These are phyloP conservation scores for Mycena epipterygia DNA, from an alignment of 768 basidiomycete species.

Conservation along the genomic window DNA sequence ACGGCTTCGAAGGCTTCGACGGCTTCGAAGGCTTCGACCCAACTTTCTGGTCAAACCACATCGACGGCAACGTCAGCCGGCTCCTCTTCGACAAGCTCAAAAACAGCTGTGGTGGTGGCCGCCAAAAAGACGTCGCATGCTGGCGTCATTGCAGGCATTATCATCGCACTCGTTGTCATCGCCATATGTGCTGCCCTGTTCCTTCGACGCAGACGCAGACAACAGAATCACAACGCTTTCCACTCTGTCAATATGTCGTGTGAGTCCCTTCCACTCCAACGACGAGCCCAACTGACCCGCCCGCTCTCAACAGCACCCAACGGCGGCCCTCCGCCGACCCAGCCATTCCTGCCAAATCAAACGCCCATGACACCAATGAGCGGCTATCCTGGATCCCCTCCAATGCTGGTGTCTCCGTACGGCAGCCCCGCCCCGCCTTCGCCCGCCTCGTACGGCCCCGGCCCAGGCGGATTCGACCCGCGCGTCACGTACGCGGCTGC, in stretches of 20 bases:
- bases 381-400: constrained; percentile 4
- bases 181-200: background rate
- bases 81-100: background rate
- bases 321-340: constrained; percentile 2
- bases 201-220: constrained; percentile 16
- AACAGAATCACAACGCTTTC: background rate
- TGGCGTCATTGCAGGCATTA: constrained; percentile 17
- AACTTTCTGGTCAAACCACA: background rate
- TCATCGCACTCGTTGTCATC: constrained; percentile 14
- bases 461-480: constrained; percentile 14
- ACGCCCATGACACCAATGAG: constrained; percentile 25
- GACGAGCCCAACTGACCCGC: background rate
- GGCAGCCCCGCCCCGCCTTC: background rate
- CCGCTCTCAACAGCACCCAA: background rate
- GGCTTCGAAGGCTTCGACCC: no score
- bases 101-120: background rate
- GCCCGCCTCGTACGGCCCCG: background rate
- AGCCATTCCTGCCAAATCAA: constrained; percentile 24
- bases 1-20: background rate
- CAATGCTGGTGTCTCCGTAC: background rate
- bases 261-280: background rate
- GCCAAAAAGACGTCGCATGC: constrained; percentile 16
- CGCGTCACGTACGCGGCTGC: constrained; percentile 5
- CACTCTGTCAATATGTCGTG: background rate
- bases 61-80: constrained; percentile 7